Conservation (phyloP, 352 stramenopile species). For the Globisporangium alternatum region DNA sequence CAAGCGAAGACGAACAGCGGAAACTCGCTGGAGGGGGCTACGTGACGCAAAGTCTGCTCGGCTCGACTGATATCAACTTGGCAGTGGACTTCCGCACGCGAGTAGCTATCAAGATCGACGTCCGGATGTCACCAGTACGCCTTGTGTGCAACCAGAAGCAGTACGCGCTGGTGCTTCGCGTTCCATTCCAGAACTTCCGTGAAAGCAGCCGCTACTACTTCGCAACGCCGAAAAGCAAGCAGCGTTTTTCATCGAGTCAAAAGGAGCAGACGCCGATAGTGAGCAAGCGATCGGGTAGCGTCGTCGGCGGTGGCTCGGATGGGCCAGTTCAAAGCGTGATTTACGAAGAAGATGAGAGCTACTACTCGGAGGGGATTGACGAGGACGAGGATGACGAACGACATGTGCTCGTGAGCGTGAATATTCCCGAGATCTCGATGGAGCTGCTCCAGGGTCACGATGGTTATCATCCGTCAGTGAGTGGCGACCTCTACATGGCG, state of each 20-base stretch:
- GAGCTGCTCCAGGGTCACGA: constrained; percentile 74
- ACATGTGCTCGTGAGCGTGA: constrained; percentile 51
- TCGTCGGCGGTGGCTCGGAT: constrained; percentile 12
- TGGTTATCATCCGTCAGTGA: constrained; percentile 75
- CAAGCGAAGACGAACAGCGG: constrained; percentile 23
- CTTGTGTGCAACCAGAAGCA: constrained; percentile 84
- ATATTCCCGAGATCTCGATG: constrained; percentile 74
- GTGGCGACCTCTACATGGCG: constrained; percentile 73
- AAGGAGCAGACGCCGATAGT: neutral
- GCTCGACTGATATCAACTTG: constrained; percentile 58
- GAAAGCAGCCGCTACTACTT: constrained; percentile 60
- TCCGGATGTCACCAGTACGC: constrained; percentile 57
- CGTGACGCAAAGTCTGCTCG: constrained; percentile 67
- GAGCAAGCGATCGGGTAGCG: constrained; percentile 12
- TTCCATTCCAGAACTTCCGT: constrained; percentile 73
- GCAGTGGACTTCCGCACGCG: constrained; percentile 60
- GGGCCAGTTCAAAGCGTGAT: constrained; percentile 17
- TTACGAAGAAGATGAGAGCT: constrained; percentile 23
- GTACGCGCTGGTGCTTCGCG: constrained; percentile 71
- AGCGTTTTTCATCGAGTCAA: constrained; percentile 2
- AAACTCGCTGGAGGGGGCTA: constrained; percentile 40
- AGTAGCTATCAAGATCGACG: constrained; percentile 48
- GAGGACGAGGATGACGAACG: constrained; percentile 55
- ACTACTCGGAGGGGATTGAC: constrained; percentile 18
- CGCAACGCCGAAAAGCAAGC: constrained; percentile 2